These are phyloP conservation scores for Trypanosoma rangeli DNA, from an alignment of 208 protist genomes.

Conservation along the genomic window DNA sequence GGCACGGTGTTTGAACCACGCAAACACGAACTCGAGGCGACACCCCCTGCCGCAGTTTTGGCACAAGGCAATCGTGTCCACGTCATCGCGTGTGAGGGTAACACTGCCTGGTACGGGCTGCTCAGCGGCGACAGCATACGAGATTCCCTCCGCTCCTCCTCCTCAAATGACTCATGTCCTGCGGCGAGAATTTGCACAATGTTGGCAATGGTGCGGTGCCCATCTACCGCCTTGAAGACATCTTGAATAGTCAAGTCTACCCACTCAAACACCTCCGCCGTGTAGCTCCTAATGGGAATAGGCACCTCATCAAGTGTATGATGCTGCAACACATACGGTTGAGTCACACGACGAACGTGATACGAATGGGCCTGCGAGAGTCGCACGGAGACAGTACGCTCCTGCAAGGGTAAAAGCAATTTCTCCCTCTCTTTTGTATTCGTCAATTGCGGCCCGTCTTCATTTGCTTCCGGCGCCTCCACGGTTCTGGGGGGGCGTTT, in stretches of 20 bases:
- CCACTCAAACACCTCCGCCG: slow-evolving; percentile 43
- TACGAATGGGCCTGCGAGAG: slow-evolving; percentile 59
- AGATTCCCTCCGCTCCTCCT: slow-evolving; percentile 15
- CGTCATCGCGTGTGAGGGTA: neutral
- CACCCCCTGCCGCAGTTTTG: neutral
- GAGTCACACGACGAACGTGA: slow-evolving; percentile 56
- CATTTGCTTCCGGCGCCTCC: neutral
- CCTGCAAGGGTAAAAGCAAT: neutral
- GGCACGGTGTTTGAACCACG: neutral
- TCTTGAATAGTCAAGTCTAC: slow-evolving; percentile 67
- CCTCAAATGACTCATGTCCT: slow-evolving; percentile 43
- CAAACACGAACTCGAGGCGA: neutral
- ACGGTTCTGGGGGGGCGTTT: neutral
- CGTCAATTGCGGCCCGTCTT: neutral
- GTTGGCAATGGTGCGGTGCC: slow-evolving; percentile 61
- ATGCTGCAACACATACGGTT: slow-evolving; percentile 30
- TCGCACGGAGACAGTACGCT: slow-evolving; percentile 16
- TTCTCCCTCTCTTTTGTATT: neutral
- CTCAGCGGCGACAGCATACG: slow-evolving; percentile 33
- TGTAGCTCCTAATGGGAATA: slow-evolving; percentile 48
- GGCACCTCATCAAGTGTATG: slow-evolving; percentile 58
- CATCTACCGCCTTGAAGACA: slow-evolving; percentile 65
- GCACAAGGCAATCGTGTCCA: neutral
- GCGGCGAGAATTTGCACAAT: slow-evolving; percentile 55
- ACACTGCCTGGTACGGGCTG: slow-evolving; percentile 10